Base-by-base conservation (phyloP, 768 basidiomycete genomes). In the Hypholoma sublateritium region DNA sequence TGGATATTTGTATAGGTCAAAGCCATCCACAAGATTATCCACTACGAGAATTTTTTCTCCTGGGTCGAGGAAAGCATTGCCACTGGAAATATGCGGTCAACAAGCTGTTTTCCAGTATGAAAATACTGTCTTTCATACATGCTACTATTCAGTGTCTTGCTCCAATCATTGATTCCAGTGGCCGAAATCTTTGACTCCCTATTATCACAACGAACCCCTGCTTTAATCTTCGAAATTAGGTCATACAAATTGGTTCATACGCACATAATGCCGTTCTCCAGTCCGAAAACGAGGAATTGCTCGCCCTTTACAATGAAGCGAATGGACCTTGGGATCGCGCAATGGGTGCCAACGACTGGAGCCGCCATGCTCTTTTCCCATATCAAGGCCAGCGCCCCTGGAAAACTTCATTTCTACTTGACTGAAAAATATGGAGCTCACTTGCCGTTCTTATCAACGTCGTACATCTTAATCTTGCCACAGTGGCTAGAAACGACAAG, bases 1-100 rank as follows among this genome's bases (percentile, higher is more conserved):
- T 42, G 57, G 52, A 8, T 24, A 53, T 3, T 47, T 35, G 37
- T 61, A 61, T 12, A 61, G 13, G 39, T 61, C 57, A 28, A 62
- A 62, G 9, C 60, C 60, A 14, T 58, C 42, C 13, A 49, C 47
- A 28, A 61, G 57, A 36, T 61, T 61, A 32, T 62, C 57, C 4
- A 62, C 50, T 16, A 62, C 36, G 12, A 62, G 17, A 16, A 19
- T 17, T 22, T 58, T 55, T 22, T 42, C 45, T 3, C 17, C 19
- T 4, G 50, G 32, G 41, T 54, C 53, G 12, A 56, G 5, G 19
- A 42, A 35, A n/a, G 49, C 49, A 48, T 53, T 49, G 0, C 60
- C 60, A 1, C 60, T 62, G 50, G 14, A 44, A 51, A 13, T 51
- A 19, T 32, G 19, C 2, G 9, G 14, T 32, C 16, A 32, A 19